phyloP scores from a whole-genome alignment of 192 early-diverging fungal species.

The Coemansia sp. region DNA sequence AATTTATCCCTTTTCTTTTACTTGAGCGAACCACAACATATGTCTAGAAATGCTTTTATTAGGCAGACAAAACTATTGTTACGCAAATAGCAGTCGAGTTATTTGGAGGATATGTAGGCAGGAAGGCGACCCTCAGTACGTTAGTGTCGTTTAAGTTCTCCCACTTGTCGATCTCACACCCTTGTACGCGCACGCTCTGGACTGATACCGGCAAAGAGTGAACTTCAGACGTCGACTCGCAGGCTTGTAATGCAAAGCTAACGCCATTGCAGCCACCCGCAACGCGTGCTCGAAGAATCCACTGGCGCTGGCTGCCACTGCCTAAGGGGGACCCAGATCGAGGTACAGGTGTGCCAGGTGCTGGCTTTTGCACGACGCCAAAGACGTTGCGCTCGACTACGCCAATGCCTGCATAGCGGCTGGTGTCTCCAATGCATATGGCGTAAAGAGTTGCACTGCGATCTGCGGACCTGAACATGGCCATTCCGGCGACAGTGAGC shows the following conservation, averaged over 20 bases:
- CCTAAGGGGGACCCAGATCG: not conserved
- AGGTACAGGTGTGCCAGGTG: not conserved
- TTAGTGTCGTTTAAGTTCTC: slow-evolving; percentile 10
- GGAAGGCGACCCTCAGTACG: slow-evolving; percentile 5
- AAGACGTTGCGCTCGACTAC: slow-evolving; percentile 31
- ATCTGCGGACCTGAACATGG: slow-evolving; percentile 15
- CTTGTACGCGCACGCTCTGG: slow-evolving; percentile 21
- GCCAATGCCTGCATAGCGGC: slow-evolving; percentile 13
- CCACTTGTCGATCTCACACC: slow-evolving; percentile 11
- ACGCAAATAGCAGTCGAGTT: not conserved
- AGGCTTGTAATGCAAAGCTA: slow-evolving; percentile 18
- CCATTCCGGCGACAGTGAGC: slow-evolving; percentile 30
- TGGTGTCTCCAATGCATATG: slow-evolving; percentile 38
- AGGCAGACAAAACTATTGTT: slow-evolving; percentile 9
- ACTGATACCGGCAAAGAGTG: slow-evolving; percentile 11
- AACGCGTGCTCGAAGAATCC: slow-evolving; percentile 33
- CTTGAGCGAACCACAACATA: not conserved
- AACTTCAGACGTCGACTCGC: not conserved
- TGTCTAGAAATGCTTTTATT: not conserved
- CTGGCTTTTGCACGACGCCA: slow-evolving; percentile 21
- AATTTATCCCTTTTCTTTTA: not conserved
- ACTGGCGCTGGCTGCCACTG: slow-evolving; percentile 5
- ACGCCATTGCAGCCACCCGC: not conserved
- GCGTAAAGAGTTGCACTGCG: slow-evolving; percentile 30
- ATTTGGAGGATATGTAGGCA: not conserved